Percentiles rank a stretch among this genome's conserved stretches.
Evolutionary conservation across 805 yeast species (phyloP).

Genomic region (Candida sakaeoensis): DNA sequence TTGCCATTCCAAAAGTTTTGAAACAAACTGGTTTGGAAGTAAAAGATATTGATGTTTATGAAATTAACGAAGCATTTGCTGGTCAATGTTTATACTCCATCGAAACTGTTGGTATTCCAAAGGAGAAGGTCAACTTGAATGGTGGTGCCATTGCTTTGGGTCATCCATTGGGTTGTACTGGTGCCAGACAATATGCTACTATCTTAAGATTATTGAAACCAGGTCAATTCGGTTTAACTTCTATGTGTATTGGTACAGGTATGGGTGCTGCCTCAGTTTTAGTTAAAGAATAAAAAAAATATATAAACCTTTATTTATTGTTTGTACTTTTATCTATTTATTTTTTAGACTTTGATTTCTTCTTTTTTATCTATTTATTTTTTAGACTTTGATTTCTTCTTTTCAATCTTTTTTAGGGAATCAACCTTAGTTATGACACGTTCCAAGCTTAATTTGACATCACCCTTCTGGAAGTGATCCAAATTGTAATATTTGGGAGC

Average conservation of each 20-base stretch:
- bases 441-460: slow-evolving; percentile 66
- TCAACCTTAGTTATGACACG: slow-evolving; percentile 50
- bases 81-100: slow-evolving; percentile 85
- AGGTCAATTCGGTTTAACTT: slow-evolving; percentile 84
- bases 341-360: neutral
- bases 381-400: slow-evolving; percentile 9
- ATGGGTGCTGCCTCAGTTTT: slow-evolving; percentile 96
- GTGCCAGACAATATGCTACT: slow-evolving; percentile 91
- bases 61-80: slow-evolving; percentile 96
- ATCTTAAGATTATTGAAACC: slow-evolving; percentile 71
- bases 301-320: neutral
- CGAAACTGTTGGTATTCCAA: slow-evolving; percentile 59
- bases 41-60: slow-evolving; percentile 71
- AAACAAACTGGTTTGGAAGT: slow-evolving; percentile 54
- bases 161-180: slow-evolving; percentile 67
- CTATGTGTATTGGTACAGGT: slow-evolving; percentile 98
- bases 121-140: slow-evolving; percentile 65
- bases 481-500: slow-evolving; percentile 72
- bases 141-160: slow-evolving; percentile 98
- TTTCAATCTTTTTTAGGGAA: slow-evolving; percentile 31
- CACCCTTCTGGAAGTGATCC: slow-evolving; percentile 65
- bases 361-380: neutral
- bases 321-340: neutral
- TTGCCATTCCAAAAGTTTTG: slow-evolving; percentile 84
- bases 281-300: slow-evolving; percentile 59